Evolutionary conservation across 192 early-diverging fungal genomes (phyloP), one percentile per base, ranked within the genome.

Genomic region (Linnemannia zychae): DNA sequence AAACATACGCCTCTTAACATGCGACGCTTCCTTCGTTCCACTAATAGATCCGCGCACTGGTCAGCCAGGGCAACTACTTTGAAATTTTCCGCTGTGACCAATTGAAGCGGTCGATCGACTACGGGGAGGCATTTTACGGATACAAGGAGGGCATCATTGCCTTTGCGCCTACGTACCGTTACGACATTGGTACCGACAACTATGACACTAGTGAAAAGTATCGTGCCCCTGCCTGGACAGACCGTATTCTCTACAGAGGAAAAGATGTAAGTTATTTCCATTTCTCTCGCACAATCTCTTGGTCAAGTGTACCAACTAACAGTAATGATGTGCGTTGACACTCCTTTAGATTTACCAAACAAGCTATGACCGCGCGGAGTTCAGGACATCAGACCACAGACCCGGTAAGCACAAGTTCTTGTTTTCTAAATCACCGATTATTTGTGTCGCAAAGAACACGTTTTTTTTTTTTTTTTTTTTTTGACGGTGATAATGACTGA

Each of bases 111-210:
- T 93, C 95, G 79, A 92, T 94, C 80, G 88, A 89, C 11, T 76
- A 82, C 16, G 91, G 91, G 0, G 83, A 88, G 9, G 94, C 93
- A 16, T 99, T 98, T 76, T 75, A 80, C 7, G 96, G 93, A 0
- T 99, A 96, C 88, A 74, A 88, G 44, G 98, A 99, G 88, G 94
- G 91, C 0, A 75, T 78, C 37, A 92, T 96, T 53, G 90, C 90
- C 2, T 97, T 97, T 83, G 80, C 87, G 31, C 96, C 96, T 1
- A 96, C 96, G 0, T 97, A 97, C 87, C 96, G 96, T 79, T 96
- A 94, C 85, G 94, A 96, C 81, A 93, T 93, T 78, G 91, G 92
- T 5, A 94, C 93, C 0, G 82, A 89, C 74, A 69, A 79, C 20
- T 96, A 96, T 82, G 95, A 96, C 74, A 93, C 94, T 1, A 93